phyloP scores from a whole-genome alignment of 2,329 filamentous ascomycete genomes.

The Alternaria alternata region DNA sequence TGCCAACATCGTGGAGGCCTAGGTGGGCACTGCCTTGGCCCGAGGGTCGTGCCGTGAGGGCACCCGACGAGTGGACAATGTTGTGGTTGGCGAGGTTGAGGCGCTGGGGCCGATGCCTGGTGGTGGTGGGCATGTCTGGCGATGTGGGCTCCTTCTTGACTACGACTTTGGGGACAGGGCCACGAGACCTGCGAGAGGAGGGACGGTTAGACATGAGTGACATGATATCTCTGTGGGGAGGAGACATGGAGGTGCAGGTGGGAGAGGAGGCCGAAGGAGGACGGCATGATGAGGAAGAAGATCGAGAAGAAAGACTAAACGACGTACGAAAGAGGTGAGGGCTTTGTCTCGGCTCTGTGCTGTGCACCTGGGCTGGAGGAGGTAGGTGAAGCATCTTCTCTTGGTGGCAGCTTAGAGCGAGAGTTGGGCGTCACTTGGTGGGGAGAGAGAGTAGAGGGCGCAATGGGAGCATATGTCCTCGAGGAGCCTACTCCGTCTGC shows the following conservation, averaged over 20 bases:
- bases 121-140: constrained; percentile 75
- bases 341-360: constrained; percentile 60
- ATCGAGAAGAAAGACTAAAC: constrained; percentile 36
- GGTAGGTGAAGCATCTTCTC: constrained; percentile 52
- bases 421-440: constrained; percentile 50
- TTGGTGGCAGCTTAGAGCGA: constrained; percentile 45
- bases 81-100: constrained; percentile 73
- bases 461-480: constrained; percentile 56
- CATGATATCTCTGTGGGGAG: constrained; percentile 31
- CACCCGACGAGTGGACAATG: constrained; percentile 54
- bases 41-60: constrained; percentile 71
- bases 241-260: constrained; percentile 38
- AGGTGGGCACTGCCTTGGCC: constrained; percentile 71
- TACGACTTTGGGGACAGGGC: constrained; percentile 76
- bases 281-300: constrained; percentile 36
- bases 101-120: constrained; percentile 74
- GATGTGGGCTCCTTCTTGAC: constrained; percentile 97
- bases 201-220: constrained; percentile 50
- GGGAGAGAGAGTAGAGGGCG: constrained; percentile 53
- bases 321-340: constrained; percentile 61
- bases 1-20: constrained; percentile 84
- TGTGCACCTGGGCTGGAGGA: constrained; percentile 49
- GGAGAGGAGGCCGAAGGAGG: constrained; percentile 33
- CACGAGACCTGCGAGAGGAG: constrained; percentile 59
- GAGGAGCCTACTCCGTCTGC: constrained; percentile 50